These are phyloP conservation scores for Verruconis gallopava DNA, from an alignment of 2,329 filamentous ascomycete species.

Conservation along the genomic window DNA sequence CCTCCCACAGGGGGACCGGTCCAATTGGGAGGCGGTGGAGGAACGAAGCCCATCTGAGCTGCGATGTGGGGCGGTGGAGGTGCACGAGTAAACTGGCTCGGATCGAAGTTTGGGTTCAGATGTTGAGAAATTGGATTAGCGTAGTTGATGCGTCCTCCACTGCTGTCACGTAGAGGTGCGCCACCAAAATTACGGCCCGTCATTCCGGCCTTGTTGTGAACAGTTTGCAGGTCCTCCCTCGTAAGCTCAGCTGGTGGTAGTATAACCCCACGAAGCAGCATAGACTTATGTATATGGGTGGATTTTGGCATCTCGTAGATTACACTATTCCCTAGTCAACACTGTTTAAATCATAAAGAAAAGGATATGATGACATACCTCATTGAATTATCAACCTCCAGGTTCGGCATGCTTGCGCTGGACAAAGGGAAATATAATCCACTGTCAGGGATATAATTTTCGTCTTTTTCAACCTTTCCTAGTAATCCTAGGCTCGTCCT, in stretches of 20 bases:
- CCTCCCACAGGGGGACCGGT: conserved; percentile 2
- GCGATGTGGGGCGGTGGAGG: conserved; percentile 11
- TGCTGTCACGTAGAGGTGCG: conserved; percentile 39
- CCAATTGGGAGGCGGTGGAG: conserved; percentile 9
- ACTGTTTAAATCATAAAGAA: conserved; percentile 5
- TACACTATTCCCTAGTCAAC: conserved; percentile 46
- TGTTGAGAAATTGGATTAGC: conserved; percentile 20
- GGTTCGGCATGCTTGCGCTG: conserved; percentile 54
- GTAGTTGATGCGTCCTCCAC: conserved; percentile 42
- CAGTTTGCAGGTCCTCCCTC: conserved; percentile 59
- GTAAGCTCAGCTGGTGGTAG: conserved; percentile 61
- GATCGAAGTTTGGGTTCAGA: conserved; percentile 9
- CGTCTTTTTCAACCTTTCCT: conserved; percentile 70
- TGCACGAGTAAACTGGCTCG: neutral
- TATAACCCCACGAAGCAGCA: conserved; percentile 76
- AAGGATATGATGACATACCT: conserved; percentile 42
- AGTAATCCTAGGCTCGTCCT: conserved; percentile 63
- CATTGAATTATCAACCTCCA: conserved; percentile 78
- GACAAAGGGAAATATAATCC: conserved; percentile 67
- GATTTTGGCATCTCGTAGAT: conserved; percentile 70
- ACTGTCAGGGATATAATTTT: conserved; percentile 72
- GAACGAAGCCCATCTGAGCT: conserved; percentile 8
- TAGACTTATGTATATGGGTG: conserved; percentile 72
- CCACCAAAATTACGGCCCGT: conserved; percentile 60
- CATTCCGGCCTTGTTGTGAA: conserved; percentile 52